Evolutionary conservation across 345 rosid genomes (phyloP).

Genomic region (Populus ilicifolia): DNA sequence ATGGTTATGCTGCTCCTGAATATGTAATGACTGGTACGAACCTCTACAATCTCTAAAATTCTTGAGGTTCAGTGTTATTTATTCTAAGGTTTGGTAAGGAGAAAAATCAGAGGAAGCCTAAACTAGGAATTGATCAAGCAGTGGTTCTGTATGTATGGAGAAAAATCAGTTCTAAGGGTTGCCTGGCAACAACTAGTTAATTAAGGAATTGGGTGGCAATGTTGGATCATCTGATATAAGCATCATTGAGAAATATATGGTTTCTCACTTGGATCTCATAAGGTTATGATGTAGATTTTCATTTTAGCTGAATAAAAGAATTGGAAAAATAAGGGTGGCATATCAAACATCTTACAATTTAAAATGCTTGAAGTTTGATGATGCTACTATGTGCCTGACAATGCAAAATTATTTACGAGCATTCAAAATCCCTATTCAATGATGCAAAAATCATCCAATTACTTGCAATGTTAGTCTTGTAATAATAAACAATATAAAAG

Average conservation of each 20-base stretch:
- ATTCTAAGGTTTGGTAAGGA: background rate
- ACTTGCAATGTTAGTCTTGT: background rate
- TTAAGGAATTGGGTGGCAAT: background rate
- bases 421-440: background rate
- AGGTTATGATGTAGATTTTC: background rate
- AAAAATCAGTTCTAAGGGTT: background rate
- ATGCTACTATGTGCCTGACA: no score
- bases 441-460: background rate
- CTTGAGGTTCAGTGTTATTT: background rate
- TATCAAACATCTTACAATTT: background rate
- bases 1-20: slow-evolving; percentile 97
- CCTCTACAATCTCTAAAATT: slow-evolving; percentile 1
- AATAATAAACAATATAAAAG: background rate
- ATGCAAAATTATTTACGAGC: background rate
- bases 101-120: background rate
- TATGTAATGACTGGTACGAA: slow-evolving; percentile 92
- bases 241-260: background rate
- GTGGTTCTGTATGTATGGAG: background rate
- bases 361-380: background rate
- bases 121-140: background rate
- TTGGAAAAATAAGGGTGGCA: background rate
- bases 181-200: background rate
- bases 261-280: background rate
- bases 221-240: background rate
- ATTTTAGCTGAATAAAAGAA: background rate